These are phyloP conservation scores for Trypanosoma lewisi DNA, from an alignment of 208 protist species.

Conservation along the genomic window DNA sequence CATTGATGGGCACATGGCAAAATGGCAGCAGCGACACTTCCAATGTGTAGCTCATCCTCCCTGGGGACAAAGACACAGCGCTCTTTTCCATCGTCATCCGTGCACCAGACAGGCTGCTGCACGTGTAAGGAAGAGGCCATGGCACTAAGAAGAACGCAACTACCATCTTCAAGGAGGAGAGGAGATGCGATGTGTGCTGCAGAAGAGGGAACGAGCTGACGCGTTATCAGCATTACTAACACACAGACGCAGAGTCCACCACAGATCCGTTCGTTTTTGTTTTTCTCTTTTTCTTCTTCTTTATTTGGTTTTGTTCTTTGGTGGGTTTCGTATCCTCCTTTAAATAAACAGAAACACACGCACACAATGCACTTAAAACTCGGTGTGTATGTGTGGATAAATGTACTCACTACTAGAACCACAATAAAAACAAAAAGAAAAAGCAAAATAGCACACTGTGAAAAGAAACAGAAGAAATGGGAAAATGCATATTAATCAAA, in stretches of 20 bases:
- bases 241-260: background rate
- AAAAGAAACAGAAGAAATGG: background rate
- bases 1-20: constrained; percentile 64
- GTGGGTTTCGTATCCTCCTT: background rate
- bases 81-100: background rate
- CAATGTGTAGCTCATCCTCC: constrained; percentile 48
- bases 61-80: constrained; percentile 10
- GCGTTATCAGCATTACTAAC: constrained; percentile 26
- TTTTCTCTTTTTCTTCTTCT: background rate
- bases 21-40: constrained; percentile 29
- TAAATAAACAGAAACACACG: background rate
- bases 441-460: background rate
- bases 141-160: constrained; percentile 31
- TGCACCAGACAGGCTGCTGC: constrained; percentile 5
- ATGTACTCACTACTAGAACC: background rate
- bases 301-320: background rate
- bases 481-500: background rate
- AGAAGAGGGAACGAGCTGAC: constrained; percentile 24
- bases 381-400: background rate
- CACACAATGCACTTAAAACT: too few relatives aligned
- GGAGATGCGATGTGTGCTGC: constrained; percentile 27
- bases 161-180: constrained; percentile 33
- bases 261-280: background rate
- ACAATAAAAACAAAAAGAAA: background rate
- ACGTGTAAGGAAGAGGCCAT: constrained; percentile 20